Conservation (phyloP, 139 green algal genomes). For the Picochlorum sp. region DNA sequence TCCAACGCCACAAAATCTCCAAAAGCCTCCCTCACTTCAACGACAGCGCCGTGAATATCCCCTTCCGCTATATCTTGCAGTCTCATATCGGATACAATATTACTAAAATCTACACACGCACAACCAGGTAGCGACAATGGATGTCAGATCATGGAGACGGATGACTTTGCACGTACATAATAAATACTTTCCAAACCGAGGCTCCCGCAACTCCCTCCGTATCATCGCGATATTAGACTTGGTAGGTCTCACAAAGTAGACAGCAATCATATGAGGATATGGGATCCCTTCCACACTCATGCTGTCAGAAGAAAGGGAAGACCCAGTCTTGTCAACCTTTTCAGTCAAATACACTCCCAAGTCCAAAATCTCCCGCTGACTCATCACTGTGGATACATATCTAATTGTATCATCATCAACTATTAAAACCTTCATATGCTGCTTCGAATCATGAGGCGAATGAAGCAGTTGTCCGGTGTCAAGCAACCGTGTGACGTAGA, state of each 20-base stretch:
- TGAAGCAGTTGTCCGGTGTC: too few species aligned
- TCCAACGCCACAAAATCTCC: conserved; percentile 78
- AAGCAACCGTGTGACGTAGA: too few species aligned
- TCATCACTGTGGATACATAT: conserved; percentile 66
- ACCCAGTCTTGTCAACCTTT: conserved; percentile 45
- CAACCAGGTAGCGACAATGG: neutral
- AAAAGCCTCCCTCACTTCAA: conserved; percentile 85
- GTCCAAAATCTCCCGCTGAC: conserved; percentile 83
- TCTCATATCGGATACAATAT: conserved; percentile 75
- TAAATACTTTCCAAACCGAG: conserved; percentile 77
- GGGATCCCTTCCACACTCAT: conserved; percentile 27
- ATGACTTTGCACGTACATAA: conserved; percentile 60
- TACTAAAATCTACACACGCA: conserved; percentile 67
- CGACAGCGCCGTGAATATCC: conserved; percentile 69
- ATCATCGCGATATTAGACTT: conserved; percentile 76
- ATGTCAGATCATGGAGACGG: neutral
- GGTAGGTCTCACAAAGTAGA: conserved; percentile 84
- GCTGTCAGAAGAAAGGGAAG: neutral
- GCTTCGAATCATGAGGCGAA: neutral
- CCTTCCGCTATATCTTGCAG: conserved; percentile 90
- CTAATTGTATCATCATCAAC: conserved; percentile 86
- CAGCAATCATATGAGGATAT: conserved; percentile 80
- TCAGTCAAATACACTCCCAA: conserved; percentile 90
- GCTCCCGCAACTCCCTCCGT: conserved; percentile 73
- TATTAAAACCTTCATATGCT: conserved; percentile 81